Percentiles rank a stretch among this genome's conserved stretches.
phyloP scores from a whole-genome alignment of 2,329 filamentous ascomycete genomes.

The Colletotrichum zoysiae region DNA sequence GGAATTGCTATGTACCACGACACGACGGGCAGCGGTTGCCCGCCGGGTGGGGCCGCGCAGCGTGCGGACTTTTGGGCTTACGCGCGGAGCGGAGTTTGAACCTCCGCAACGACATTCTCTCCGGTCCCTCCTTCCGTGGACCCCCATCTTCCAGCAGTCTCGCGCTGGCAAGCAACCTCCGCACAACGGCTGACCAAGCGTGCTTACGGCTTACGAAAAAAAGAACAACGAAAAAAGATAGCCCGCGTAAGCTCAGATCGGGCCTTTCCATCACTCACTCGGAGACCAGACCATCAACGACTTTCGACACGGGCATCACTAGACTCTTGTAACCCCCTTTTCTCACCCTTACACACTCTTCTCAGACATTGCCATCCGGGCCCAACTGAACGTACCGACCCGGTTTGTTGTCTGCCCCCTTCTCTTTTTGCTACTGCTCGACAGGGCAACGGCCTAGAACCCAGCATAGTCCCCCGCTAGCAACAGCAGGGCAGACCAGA shows the following conservation, averaged over 20 bases:
- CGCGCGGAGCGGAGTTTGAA: constrained; percentile 33
- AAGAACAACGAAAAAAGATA: no score
- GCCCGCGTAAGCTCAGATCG: constrained; percentile 4
- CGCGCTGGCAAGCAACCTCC: neutral
- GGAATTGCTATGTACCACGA: neutral
- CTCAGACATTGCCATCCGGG: neutral
- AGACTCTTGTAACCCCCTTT: neutral
- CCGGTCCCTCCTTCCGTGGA: constrained; percentile 10
- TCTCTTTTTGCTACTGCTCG: neutral
- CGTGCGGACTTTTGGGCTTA: constrained; percentile 31
- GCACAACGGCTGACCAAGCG: neutral
- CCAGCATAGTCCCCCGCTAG: neutral
- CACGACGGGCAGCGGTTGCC: neutral
- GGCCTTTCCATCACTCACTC: constrained; percentile 1
- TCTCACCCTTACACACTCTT: neutral
- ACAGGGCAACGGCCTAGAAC: neutral
- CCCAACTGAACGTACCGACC: neutral
- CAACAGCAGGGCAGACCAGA: neutral
- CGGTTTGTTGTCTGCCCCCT: neutral
- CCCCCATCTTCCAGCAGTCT: neutral
- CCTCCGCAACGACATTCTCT: constrained; percentile 14
- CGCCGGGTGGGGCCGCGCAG: constrained; percentile 35
- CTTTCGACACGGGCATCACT: neutral
- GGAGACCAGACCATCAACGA: neutral
- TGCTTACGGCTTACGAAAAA: neutral